Evolutionary conservation across 169 alveolate genomes (phyloP), one percentile per base, ranked within the genome.

Genomic region (Miamiensis avidus): DNA sequence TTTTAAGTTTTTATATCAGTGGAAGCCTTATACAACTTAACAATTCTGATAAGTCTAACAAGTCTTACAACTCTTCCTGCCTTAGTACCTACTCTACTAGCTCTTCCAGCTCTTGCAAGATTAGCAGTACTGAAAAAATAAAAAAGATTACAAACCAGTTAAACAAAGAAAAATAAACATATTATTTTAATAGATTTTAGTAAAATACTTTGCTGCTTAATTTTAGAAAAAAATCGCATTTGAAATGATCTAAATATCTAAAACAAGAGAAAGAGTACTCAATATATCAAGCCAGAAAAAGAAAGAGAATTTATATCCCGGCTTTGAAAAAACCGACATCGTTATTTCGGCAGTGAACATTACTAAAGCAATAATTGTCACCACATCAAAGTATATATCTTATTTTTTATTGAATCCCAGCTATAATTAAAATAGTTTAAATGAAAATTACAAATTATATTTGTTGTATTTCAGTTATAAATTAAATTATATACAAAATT

Each of bases 281-380:
- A 94, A 76, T 20, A 91, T 74, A 77, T 94, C 97, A 20, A 94
- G 89, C 96, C 97, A 94, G 65, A 92, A 94, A 89, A 92, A 94
- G 87, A 94, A 94, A 30, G 93, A 82, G n/a, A 90, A 83, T 27
- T 79, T 65, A 81, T 91, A 94, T 16, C 85, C 92, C 64, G 84
- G 81, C 65, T 75, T 89, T 1, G 33, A 79, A 29, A 89, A 69
- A 16, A 92, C 83, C 28, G 93, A 88, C 74, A 88, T 33, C 27
- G 88, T 79, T 65, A 94, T 89, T 84, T 94, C 95, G 28, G 77
- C 31, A 27, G 85, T 28, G 81, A 93, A 91, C 31, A 89, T 26
- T 16, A 34, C 32, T 76, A 88, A 31, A 20, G 76, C 86, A 16
- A 84, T 83, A 15, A 83, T 83, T 34, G 73, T 81, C 11, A 84